Conservation (phyloP, 768 basidiomycete genomes). For the Lentinula boryana region DNA sequence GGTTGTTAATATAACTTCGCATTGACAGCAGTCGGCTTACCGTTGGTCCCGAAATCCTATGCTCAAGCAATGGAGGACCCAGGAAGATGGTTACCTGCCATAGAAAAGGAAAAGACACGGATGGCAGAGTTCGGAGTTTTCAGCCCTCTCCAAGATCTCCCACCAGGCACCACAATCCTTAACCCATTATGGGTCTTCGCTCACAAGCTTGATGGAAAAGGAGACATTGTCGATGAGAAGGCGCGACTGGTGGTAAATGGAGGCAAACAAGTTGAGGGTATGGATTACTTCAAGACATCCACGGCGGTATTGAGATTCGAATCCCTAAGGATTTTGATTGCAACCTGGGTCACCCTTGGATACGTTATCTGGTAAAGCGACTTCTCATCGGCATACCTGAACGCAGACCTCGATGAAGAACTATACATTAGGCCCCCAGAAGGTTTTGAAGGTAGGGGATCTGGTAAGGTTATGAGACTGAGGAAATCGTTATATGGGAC, state of each 20-base stretch:
- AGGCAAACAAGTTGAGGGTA: constrained; percentile 23
- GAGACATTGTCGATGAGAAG: constrained; percentile 13
- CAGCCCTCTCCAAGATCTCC: not conserved
- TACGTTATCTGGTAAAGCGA: too few species aligned
- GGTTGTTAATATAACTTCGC: not conserved
- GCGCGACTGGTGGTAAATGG: constrained; percentile 14
- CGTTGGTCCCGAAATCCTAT: not conserved
- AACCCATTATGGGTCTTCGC: constrained; percentile 2
- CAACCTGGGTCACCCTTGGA: too few species aligned
- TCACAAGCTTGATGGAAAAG: not conserved
- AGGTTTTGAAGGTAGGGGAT: too few species aligned
- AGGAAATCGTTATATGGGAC: not conserved
- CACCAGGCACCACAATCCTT: not conserved
- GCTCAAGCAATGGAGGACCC: not conserved
- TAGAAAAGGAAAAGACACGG: not conserved
- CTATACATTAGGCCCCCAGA: too few species aligned
- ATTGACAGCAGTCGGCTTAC: not conserved
- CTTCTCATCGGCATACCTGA: too few species aligned
- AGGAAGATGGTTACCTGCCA: not conserved
- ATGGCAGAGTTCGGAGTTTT: not conserved
- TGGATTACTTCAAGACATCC: constrained; percentile 27
- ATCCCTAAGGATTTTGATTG: not conserved
- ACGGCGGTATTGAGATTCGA: constrained; percentile 12
- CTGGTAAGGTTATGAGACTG: too few species aligned
- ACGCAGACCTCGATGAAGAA: too few species aligned